Evolutionary conservation across 2,329 filamentous ascomycete species (phyloP).

Genomic region (Fusarium euwallaceae): DNA sequence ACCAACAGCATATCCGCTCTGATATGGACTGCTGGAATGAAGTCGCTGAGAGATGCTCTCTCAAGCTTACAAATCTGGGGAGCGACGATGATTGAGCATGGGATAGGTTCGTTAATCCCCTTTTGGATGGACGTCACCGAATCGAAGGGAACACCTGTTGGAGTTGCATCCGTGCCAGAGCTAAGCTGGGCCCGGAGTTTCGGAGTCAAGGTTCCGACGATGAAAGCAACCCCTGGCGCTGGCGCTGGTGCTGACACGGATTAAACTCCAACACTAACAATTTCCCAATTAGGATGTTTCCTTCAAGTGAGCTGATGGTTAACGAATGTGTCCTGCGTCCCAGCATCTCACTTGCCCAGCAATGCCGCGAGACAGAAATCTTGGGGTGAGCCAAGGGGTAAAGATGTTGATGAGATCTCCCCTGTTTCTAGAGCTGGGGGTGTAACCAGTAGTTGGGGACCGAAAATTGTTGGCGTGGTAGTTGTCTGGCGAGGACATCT

Average conservation of each 20-base stretch:
- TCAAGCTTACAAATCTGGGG: conserved; percentile 44
- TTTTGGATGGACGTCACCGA: conserved; percentile 38
- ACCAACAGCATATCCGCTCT: conserved; percentile 33
- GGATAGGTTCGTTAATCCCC: conserved; percentile 28
- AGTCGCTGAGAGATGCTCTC: conserved; percentile 31
- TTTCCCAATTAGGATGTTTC: conserved; percentile 25
- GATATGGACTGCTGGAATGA: conserved; percentile 23
- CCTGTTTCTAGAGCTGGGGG: conserved; percentile 13
- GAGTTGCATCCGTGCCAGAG: background rate
- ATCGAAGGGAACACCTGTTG: conserved; percentile 34
- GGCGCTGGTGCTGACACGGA: conserved; percentile 27
- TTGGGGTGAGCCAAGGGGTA: conserved; percentile 11
- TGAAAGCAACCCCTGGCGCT: conserved; percentile 29
- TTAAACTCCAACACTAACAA: conserved; percentile 37
- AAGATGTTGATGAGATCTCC: conserved; percentile 14
- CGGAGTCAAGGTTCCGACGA: conserved; percentile 33
- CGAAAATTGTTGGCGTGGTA: conserved; percentile 38
- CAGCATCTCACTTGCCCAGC: background rate
- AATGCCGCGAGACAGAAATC: conserved; percentile 7
- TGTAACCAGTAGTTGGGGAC: conserved; percentile 21
- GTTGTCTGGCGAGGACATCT: conserved; percentile 29
- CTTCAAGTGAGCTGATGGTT: background rate
- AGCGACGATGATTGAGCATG: conserved; percentile 30
- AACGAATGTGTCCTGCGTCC: background rate
- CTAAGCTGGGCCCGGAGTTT: conserved; percentile 35